These are phyloP conservation scores for Rugonectria rugulosa DNA, from an alignment of 2,329 filamentous ascomycete genomes.

Conservation along the genomic window DNA sequence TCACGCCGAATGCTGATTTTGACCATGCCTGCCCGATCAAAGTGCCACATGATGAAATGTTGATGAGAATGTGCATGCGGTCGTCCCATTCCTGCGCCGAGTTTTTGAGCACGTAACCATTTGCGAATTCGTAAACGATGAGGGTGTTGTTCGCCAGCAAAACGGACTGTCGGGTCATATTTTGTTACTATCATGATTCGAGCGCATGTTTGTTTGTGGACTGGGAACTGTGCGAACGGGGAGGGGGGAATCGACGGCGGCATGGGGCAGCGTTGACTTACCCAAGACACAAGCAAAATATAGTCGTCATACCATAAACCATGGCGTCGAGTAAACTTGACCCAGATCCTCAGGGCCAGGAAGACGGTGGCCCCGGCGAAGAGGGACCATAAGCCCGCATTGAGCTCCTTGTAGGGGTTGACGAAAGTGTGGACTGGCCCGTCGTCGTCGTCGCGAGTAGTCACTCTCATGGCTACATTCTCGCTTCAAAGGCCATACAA, in stretches of 20 bases:
- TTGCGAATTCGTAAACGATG: conserved; percentile 56
- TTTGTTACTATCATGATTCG: not conserved
- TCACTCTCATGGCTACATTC: conserved; percentile 31
- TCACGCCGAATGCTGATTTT: conserved; percentile 49
- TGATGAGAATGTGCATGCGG: conserved; percentile 61
- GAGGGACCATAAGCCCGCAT: conserved; percentile 44
- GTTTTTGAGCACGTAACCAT: conserved; percentile 52
- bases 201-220: not conserved
- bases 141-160: conserved; percentile 54
- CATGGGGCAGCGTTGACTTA: conserved; percentile 30
- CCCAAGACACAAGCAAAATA: conserved; percentile 47
- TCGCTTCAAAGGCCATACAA: not conserved
- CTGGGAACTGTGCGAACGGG: too few species aligned
- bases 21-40: conserved; percentile 46
- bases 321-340: conserved; percentile 45
- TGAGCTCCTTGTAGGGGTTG: conserved; percentile 41
- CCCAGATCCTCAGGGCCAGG: conserved; percentile 43
- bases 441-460: conserved; percentile 34
- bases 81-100: conserved; percentile 55
- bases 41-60: conserved; percentile 48
- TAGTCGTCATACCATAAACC: conserved; percentile 51
- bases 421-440: conserved; percentile 36
- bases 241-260: too few species aligned
- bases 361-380: conserved; percentile 43
- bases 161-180: conserved; percentile 43